These are phyloP conservation scores for Phytophthora brassicae DNA, from an alignment of 352 stramenopile genomes.

Conservation along the genomic window DNA sequence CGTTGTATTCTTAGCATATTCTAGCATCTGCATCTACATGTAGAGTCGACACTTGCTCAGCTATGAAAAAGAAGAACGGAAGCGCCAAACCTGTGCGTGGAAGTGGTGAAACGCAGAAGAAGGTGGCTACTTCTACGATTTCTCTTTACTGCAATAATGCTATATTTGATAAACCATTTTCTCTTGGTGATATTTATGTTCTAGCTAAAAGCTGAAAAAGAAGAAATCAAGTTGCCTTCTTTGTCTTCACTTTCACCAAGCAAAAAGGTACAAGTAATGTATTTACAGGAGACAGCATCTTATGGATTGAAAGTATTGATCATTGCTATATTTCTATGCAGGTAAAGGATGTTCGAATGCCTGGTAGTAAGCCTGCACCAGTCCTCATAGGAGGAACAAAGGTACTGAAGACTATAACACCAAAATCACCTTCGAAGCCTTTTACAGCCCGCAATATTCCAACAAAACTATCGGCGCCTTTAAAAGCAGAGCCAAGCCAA, in stretches of 20 bases:
- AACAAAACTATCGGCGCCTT: constrained; percentile 15
- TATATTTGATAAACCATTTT: background rate
- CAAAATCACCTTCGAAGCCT: constrained; percentile 17
- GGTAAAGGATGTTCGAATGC: constrained; percentile 21
- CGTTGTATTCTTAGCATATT: constrained; percentile 24
- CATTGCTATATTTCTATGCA: background rate
- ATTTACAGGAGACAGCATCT: background rate
- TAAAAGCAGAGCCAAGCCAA: constrained; percentile 11
- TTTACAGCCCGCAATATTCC: constrained; percentile 3
- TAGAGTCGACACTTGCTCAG: too few species aligned
- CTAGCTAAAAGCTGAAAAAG: constrained; percentile 34
- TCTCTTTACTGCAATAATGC: background rate
- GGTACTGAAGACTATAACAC: constrained; percentile 5
- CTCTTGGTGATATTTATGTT: background rate
- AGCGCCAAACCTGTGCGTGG: constrained; percentile 10
- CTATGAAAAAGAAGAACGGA: constrained; percentile 17
- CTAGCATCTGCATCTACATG: background rate
- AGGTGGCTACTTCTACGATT: constrained; percentile 1
- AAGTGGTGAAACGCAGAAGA: constrained; percentile 15
- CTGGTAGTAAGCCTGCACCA: constrained; percentile 14
- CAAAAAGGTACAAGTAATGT: constrained; percentile 34
- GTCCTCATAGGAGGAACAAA: constrained; percentile 3
- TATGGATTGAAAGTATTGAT: too few species aligned
- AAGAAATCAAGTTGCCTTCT: constrained; percentile 47
- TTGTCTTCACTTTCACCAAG: constrained; percentile 29